Evolutionary conservation across 345 rosid species (phyloP), one percentile per base, ranked within the genome.

Genomic region (Acer negundo): DNA sequence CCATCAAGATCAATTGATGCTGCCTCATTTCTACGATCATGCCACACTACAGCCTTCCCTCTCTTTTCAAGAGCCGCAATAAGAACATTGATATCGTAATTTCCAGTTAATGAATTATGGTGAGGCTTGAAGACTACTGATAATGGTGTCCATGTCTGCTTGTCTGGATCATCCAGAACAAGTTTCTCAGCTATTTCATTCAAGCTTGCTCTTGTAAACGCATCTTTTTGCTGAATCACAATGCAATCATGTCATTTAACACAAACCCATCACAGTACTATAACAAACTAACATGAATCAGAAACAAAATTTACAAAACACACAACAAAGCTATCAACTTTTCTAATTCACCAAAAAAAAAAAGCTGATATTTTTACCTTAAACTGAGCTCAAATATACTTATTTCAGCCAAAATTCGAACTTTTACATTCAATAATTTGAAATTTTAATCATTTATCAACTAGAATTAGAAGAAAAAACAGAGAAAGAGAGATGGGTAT

Each of bases 71-170:
- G 89, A 3, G 97, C 93, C 10, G 93, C 81, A 9, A 92, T 87
- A 68, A 96, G 82, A 46, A 94, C 99, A 77, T 94, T 96, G 26
- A 91, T 83, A 78, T 94, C 98, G 59, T 96, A 91, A 81, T 96
- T 94, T 10, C 98, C 97, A 0, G 97, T 94, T 20, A 94, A 69
- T 0, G 88, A 73, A 69, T 92, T 94, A 81, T 91, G 94, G 78
- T 92, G 97, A 75, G 97, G 94, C 92, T 90, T 92, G 77, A 92
- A 84, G 59, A 94, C 79, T 1, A 88, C 17, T 53, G 95, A 94
- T 47, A 91, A 81, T 38, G 97, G 94, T 4, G 95, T 80, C 99
- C 97, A 90, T 24, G 82, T 70, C 63, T 72, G 87, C 80, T 80
- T 83, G 80, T 76, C 74, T 10, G 92, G 98, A 79, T 87, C 93